A percentile compares a stretch with the other conserved stretches of the same genome.
Conservation (phyloP, 345 rosid species). For the Anacardium occidentale region DNA sequence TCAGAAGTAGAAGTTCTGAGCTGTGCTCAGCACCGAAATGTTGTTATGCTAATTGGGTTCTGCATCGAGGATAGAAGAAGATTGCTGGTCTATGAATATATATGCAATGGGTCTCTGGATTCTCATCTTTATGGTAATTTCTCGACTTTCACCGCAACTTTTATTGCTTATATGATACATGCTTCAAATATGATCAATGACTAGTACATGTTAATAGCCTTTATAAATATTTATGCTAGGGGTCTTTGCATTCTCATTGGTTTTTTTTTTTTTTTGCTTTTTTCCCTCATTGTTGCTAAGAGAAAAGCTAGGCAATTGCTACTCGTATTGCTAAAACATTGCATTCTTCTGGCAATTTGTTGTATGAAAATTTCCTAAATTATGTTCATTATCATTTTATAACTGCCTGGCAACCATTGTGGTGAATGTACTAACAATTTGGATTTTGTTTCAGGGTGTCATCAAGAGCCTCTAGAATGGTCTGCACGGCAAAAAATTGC, state of each 20-base stretch:
- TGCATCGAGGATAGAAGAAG: constrained; percentile 95
- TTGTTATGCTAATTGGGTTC: constrained; percentile 94
- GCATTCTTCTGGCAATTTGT: background rate
- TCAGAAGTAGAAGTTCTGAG: constrained; percentile 98
- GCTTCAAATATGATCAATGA: background rate
- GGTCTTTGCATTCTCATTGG: background rate
- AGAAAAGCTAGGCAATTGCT: background rate
- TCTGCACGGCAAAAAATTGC: constrained; percentile 92
- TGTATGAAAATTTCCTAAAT: background rate
- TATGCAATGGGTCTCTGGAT: constrained; percentile 97
- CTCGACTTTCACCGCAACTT: background rate
- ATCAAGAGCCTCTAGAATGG: constrained; percentile 75
- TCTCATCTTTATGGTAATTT: constrained; percentile 85
- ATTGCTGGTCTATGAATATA: constrained; percentile 90
- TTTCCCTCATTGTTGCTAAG: background rate
- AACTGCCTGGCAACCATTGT: background rate
- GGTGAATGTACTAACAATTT: constrained; percentile 12
- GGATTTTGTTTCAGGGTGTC: constrained; percentile 50
- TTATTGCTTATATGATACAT: background rate
- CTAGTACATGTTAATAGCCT: background rate
- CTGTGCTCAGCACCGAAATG: constrained; percentile 99
- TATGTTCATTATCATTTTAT: background rate
- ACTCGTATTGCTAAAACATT: background rate
- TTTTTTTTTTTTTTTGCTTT: no score
- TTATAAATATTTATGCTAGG: background rate